These are phyloP conservation scores for Hydnum rufescens DNA, from an alignment of 768 basidiomycete species.

Conservation along the genomic window DNA sequence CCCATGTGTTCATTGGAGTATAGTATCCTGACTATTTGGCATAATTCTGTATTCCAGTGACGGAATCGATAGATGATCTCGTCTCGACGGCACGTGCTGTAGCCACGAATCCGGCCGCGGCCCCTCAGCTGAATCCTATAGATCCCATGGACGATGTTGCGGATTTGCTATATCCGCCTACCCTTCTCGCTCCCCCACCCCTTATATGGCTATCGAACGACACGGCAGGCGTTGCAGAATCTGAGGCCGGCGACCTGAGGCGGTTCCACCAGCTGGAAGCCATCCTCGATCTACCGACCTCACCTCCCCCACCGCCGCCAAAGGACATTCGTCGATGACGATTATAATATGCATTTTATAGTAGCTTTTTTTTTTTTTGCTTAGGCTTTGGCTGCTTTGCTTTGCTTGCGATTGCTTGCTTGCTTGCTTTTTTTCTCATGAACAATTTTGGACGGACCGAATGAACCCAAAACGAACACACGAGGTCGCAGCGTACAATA, in stretches of 20 bases:
- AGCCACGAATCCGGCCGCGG: slow-evolving; percentile 54
- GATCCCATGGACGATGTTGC: slow-evolving; percentile 64
- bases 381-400: too few relatives aligned
- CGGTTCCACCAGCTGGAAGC: slow-evolving; percentile 41
- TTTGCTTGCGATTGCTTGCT: too few relatives aligned
- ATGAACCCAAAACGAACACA: too few relatives aligned
- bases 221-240: slow-evolving; percentile 46
- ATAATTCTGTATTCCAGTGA: slow-evolving; percentile 20
- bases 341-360: too few relatives aligned
- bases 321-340: too few relatives aligned
- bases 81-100: slow-evolving; percentile 62
- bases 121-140: slow-evolving; percentile 46
- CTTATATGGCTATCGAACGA: slow-evolving; percentile 79
- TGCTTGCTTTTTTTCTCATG: too few relatives aligned
- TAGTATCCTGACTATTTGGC: not conserved
- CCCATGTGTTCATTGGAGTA: slow-evolving; percentile 7
- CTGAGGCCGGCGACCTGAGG: slow-evolving; percentile 57
- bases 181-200: slow-evolving; percentile 55
- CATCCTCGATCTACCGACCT: too few relatives aligned
- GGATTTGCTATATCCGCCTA: slow-evolving; percentile 63
- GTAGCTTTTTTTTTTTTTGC: too few relatives aligned
- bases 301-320: too few relatives aligned
- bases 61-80: slow-evolving; percentile 64
- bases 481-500: too few relatives aligned
- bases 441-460: too few relatives aligned